Evolutionary conservation across 345 rosid genomes (phyloP), one percentile per base, ranked within the genome.

Genomic region (Gynandropsis gynandra): DNA sequence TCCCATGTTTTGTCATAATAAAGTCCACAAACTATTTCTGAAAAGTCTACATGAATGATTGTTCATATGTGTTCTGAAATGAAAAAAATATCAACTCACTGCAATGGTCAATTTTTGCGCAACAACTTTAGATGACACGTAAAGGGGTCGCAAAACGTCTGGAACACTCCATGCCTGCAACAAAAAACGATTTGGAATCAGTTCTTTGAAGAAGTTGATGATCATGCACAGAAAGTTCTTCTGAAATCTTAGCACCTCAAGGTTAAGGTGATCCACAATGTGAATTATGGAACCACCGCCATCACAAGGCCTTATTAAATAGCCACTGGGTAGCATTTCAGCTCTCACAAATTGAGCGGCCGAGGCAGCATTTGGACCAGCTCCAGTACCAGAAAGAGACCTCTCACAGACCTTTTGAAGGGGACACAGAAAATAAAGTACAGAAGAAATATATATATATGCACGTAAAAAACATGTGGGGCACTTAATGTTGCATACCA

Each of bases 241-340:
- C 59, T 12, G 13, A 31, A 19, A 44, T 19, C 21, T 13, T 8
- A 56, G 8, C 52, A 93, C 99, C 94, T 88, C 96, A 7, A 85
- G 92, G 72, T 89, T 83, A 47, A 93, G 77, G 59, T 93, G 97
- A 74, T 93, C 99, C 0, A 93, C 99, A 34, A 93, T 89, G 68
- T 88, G 99, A 41, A 93, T 85, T 56, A 93, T 89, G 18, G 97
- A 93, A 55, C 99, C 99, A 34, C 99, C 99, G 59, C 97, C 98
- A 14, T 93, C 99, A 63, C 97, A 88, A 1, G 97, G 95, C 16
- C 99, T 81, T 54, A 93, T 88, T 71, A 93, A 61, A 71, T 86
- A 89, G 20, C 99, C 99, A 67, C 97, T 85, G 15, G 99, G 92
- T 56, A 83, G 95, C 85, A 81, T 74, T 76, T 89, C 97, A 21